Evolutionary conservation across 495 filamentous ascomycete genomes (phyloP).

Genomic region (Aspergillus nanangensis): DNA sequence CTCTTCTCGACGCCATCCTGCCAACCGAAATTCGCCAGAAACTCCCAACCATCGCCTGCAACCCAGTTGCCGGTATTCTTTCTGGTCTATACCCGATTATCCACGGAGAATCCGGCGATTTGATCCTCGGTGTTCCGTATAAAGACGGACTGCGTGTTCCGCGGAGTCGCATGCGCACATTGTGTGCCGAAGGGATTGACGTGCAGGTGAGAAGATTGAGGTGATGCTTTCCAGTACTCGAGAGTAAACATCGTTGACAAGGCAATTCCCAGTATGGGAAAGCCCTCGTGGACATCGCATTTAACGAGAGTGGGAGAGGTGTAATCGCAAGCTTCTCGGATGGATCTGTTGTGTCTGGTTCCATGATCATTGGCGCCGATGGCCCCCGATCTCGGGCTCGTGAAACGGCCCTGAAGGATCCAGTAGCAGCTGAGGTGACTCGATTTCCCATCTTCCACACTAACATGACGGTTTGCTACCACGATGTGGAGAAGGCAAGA

Average conservation of each 20-base stretch:
- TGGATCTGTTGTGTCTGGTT: not conserved
- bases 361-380: not conserved
- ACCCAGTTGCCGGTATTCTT: not conserved
- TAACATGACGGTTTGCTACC: conserved; percentile 3
- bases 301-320: not conserved
- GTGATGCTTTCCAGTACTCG: not conserved
- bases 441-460: conserved; percentile 9
- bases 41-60: not conserved
- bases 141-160: conserved; percentile 1
- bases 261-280: conserved; percentile 1
- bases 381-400: conserved; percentile 1
- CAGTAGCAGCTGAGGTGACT: not conserved
- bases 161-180: conserved; percentile 2
- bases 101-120: conserved; percentile 2
- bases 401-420: not conserved
- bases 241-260: not conserved
- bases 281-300: not conserved
- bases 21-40: not conserved
- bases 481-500: conserved; percentile 1
- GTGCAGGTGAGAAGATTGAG: not conserved
- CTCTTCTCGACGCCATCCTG: not conserved
- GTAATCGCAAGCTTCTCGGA: conserved; percentile 1
- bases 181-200: conserved; percentile 3
- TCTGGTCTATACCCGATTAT: conserved; percentile 4
- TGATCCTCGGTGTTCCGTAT: conserved; percentile 1